A percentile compares a stretch with the other conserved stretches of the same genome.
These are phyloP conservation scores for Paramecium biaurelia DNA, from an alignment of 73 alveolate species.

Conservation along the genomic window DNA sequence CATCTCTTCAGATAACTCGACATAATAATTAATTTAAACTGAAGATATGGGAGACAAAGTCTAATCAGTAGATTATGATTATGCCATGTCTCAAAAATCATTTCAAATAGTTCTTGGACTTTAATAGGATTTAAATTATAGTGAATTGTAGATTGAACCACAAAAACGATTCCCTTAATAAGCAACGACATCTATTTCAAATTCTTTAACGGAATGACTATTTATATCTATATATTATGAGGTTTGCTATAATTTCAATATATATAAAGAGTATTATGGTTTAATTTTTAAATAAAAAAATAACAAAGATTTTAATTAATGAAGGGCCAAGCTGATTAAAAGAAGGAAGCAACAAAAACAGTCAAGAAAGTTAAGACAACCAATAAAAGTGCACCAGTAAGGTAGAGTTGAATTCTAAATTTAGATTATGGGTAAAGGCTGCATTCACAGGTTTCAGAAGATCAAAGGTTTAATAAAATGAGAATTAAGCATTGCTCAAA, in stretches of 20 bases:
- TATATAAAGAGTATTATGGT: not conserved
- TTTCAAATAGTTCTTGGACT: not conserved
- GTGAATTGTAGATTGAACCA: not conserved
- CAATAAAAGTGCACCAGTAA: conserved; percentile 16
- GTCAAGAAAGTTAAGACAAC: conserved; percentile 15
- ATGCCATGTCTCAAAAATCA: not conserved
- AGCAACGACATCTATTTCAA: not conserved
- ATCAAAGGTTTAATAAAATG: conserved; percentile 75
- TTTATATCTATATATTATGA: not conserved
- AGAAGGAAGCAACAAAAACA: conserved; percentile 20
- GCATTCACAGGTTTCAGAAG: conserved; percentile 94
- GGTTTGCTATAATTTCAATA: not conserved
- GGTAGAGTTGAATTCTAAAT: not conserved
- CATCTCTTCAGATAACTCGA: not conserved
- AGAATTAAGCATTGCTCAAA: conserved; percentile 84
- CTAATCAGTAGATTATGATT: not conserved
- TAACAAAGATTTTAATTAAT: conserved; percentile 21
- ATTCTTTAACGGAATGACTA: not conserved
- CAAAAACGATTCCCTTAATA: not conserved
- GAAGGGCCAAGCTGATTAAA: conserved; percentile 21
- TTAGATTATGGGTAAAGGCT: conserved; percentile 88
- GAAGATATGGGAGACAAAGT: not conserved
- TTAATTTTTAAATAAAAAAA: conserved; percentile 11
- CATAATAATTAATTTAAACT: not conserved
- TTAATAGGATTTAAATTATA: not conserved